Evolutionary conservation across 257 asterid genomes (phyloP).

Genomic region (Solanum virginianum): DNA sequence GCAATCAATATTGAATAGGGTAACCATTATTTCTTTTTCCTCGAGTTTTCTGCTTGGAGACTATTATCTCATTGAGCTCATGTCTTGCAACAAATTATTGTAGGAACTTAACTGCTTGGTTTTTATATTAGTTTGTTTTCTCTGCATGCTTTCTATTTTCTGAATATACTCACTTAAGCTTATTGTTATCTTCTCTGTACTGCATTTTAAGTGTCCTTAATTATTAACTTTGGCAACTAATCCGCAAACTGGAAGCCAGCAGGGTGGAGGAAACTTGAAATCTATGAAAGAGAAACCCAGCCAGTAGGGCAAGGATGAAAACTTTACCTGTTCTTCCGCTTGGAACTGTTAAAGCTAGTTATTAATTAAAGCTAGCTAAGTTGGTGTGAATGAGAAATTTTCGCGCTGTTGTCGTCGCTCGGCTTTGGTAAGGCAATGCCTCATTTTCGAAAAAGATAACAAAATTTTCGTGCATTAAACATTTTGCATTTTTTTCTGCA

Average conservation of each 20-base stretch:
- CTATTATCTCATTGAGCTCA: neutral
- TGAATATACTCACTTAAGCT: neutral
- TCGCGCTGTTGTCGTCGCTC: no score
- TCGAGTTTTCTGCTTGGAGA: neutral
- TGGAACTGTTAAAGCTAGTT: no score
- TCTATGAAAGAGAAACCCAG: slow-evolving; percentile 70
- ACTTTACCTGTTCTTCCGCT: no score
- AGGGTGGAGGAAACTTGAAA: slow-evolving; percentile 74
- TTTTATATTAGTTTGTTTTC: neutral
- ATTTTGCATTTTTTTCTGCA: no score
- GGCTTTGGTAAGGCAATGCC: no score
- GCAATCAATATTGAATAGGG: slow-evolving; percentile 25
- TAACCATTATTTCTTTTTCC: neutral
- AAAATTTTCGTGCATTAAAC: no score
- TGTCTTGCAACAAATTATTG: neutral
- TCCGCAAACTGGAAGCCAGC: slow-evolving; percentile 84
- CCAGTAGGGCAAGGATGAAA: slow-evolving; percentile 59
- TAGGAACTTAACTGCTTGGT: neutral
- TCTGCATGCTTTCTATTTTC: neutral
- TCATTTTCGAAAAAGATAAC: no score
- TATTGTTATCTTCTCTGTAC: neutral
- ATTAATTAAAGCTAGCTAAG: no score
- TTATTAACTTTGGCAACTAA: slow-evolving; percentile 56
- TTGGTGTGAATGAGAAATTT: no score
- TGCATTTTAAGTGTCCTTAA: slow-evolving; percentile 2